Base-by-base conservation (phyloP, 1,139 yeast species). In the Suhomyces bokatorum region DNA sequence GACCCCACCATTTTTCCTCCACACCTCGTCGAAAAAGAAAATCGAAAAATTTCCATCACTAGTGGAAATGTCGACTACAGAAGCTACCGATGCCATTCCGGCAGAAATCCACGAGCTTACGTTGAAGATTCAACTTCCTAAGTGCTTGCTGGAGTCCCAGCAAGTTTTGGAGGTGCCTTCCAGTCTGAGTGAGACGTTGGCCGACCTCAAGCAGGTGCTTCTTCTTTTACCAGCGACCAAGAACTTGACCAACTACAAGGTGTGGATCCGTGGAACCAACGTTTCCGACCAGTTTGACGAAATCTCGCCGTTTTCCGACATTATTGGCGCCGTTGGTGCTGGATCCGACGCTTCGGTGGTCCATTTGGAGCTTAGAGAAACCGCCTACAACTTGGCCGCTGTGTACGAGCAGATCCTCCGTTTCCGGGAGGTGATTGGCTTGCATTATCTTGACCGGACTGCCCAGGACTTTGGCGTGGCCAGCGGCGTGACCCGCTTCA, bases 191-290 rank as follows among this genome's bases (percentile, higher is more conserved):
- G 88, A 83, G 53, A 65, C 81, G 26, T 58, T 86, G 46, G 69
- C 75, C 42, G 89, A 85, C 49, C 72, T 87, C 45, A 76, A 70
- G 53, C 82, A 80, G 58, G 75, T 85, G 20, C 66, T 88, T 45
- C 68, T 76, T 27, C 69, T 80, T 24, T 63, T 80, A 30, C 80
- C 85, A 12, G 70, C 73, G 27, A 76, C 84, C 35, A 75, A 77
- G 54, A 83, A 80, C 46, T 74, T 77, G 56, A 84, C 95, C 32
- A 78, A 81, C 56, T 88, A 81, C 59, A 67, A 75, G 7, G 67
- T 87, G 27, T 60, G 55, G 42, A 60, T 63, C 44, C 62, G 69
- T n/a, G 77, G 71, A 14, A 47, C 60, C 34, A 55, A 65, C 40
- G 55, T 81, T 17, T 63, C 63, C 17, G 60, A 60, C 17, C 37